Base-by-base conservation (phyloP, 2,329 filamentous ascomycete genomes). In the Ophiostoma tasmaniense region DNA sequence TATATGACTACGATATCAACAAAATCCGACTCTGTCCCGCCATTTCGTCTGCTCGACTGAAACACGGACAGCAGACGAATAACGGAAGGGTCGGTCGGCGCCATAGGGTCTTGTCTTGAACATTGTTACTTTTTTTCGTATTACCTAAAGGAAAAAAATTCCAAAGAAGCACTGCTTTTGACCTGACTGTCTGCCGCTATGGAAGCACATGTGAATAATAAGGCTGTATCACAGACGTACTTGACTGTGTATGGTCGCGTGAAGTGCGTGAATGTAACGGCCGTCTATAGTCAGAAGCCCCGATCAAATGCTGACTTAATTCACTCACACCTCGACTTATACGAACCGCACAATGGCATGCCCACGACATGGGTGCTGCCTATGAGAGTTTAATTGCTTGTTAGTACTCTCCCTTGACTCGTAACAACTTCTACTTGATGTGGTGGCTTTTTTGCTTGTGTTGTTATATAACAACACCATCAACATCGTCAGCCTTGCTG, bases 91-190 rank as follows among this genome's bases (percentile, higher is more conserved):
- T 25, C 64, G 66, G 61, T 71, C 69, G 71, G 71, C 71, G 71
- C 71, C 69, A 67, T 68, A 37, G 71, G 69, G 68, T 64, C 45
- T 59, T 62, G 66, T 68, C 13, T 61, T 61, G 61, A 64, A 64
- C 61, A 42, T 65, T 66, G 13, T 37, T 59, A 33, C 35, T 55
- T 64, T 67, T 20, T 42, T 59, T 28, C 50, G 42, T 55, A 25
- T 55, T 25, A 55, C 50, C 14, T 35, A 66, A 62, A 65, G 55
- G 67, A 69, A 67, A 65, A 70, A 6, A 68, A 62, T 59, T 55
- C 59, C 66, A 59, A 61, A 52, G 17, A 52, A 67, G 50, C 67
- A 68, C 52, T 62, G 59, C 59, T 62, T 62, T 55, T 55, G 50
- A 55, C 22, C 50, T 62, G 59, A 62, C 28, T 55, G 50, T 30